Evolutionary conservation across 2,329 filamentous ascomycete genomes (phyloP).

Genomic region (Diaporthe sp.): DNA sequence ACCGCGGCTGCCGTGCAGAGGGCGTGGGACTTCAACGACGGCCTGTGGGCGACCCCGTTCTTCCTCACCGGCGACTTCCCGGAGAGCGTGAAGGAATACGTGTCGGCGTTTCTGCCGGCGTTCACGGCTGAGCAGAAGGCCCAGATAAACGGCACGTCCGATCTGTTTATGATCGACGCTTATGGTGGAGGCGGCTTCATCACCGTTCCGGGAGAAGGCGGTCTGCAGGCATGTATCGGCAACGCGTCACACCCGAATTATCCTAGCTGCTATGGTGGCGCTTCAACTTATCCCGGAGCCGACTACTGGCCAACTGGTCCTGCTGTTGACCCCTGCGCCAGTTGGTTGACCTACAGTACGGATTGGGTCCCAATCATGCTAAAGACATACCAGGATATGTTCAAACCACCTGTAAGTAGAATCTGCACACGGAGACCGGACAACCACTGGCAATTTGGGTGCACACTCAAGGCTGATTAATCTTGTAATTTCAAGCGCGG

Average conservation of each 20-base stretch:
- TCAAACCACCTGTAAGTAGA: conserved; percentile 6
- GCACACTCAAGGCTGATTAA: neutral
- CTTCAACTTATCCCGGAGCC: conserved; percentile 14
- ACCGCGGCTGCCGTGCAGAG: conserved; percentile 16
- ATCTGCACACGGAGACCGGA: too few species aligned
- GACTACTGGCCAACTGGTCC: conserved; percentile 28
- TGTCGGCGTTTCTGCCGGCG: neutral
- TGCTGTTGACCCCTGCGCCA: conserved; percentile 27
- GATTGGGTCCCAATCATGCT: conserved; percentile 25
- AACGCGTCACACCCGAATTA: conserved; percentile 14
- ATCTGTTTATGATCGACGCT: conserved; percentile 26
- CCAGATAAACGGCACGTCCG: conserved; percentile 16
- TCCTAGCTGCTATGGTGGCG: neutral
- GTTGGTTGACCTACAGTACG: conserved; percentile 21
- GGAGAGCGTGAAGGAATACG: conserved; percentile 10
- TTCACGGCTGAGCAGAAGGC: conserved; percentile 4
- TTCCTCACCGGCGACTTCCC: conserved; percentile 28
- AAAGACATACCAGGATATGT: conserved; percentile 28
- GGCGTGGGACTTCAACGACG: conserved; percentile 31
- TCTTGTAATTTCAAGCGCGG: neutral
- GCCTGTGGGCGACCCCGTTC: conserved; percentile 16
- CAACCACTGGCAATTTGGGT: neutral
- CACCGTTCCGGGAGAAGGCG: conserved; percentile 9
- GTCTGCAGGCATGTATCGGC: conserved; percentile 6
- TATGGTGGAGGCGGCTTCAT: conserved; percentile 12